A percentile compares a stretch with the other conserved stretches of the same genome.
Conservation (phyloP, 1,284 basidiomycete species). For the Chiua sp. region DNA sequence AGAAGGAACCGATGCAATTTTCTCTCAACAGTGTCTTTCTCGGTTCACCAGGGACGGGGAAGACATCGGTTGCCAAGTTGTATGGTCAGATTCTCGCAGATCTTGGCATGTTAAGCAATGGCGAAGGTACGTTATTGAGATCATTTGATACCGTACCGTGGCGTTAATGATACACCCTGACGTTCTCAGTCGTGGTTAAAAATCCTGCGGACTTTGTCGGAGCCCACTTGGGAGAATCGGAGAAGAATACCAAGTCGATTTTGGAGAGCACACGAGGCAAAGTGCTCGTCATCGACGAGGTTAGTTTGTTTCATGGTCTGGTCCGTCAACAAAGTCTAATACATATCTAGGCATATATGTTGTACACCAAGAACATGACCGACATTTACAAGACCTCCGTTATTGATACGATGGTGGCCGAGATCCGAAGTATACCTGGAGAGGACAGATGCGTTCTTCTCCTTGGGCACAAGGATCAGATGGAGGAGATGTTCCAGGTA, state of each 20-base stretch:
- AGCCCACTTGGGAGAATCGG: slow-evolving; percentile 58
- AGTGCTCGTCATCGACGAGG: slow-evolving; percentile 74
- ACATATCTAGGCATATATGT: slow-evolving; percentile 62
- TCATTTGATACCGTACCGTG: background rate
- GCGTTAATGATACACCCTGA: background rate
- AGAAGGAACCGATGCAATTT: slow-evolving; percentile 54
- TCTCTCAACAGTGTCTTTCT: slow-evolving; percentile 68
- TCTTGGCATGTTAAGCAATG: slow-evolving; percentile 64
- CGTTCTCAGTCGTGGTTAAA: slow-evolving; percentile 59
- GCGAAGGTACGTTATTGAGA: slow-evolving; percentile 56
- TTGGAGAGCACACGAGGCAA: slow-evolving; percentile 62
- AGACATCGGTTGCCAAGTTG: slow-evolving; percentile 68
- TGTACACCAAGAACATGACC: slow-evolving; percentile 49
- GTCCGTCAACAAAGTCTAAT: background rate
- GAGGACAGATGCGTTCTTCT: slow-evolving; percentile 72
- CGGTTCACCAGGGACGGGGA: slow-evolving; percentile 70
- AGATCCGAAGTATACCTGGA: slow-evolving; percentile 67
- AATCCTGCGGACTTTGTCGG: slow-evolving; percentile 73
- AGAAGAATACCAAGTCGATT: slow-evolving; percentile 66
- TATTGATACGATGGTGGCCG: slow-evolving; percentile 74
- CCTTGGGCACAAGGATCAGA: slow-evolving; percentile 66
- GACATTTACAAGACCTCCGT: slow-evolving; percentile 68
- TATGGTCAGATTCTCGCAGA: slow-evolving; percentile 67
- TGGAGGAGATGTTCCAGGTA: slow-evolving; percentile 75
- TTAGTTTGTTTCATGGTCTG: slow-evolving; percentile 27